Evolutionary conservation across 2,329 filamentous ascomycete genomes (phyloP).

Genomic region (Botrytis paeoniae): DNA sequence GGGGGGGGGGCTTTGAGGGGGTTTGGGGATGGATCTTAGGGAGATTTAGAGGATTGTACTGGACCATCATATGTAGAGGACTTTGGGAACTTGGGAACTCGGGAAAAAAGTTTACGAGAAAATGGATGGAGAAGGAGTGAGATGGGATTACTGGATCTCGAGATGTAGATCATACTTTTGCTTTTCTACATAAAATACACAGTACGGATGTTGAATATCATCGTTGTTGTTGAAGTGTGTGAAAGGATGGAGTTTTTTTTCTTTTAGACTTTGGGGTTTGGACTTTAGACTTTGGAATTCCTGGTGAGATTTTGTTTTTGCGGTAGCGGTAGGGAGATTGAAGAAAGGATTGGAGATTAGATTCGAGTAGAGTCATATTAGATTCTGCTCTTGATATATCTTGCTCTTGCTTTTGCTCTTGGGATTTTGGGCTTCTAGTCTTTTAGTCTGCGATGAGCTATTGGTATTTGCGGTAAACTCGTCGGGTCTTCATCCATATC

Average conservation of each 20-base stretch:
- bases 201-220: too few relatives aligned
- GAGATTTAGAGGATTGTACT: too few relatives aligned
- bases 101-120: constrained; percentile 39
- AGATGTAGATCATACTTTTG: constrained; percentile 23
- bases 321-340: neutral
- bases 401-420: too few relatives aligned
- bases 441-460: too few relatives aligned
- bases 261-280: too few relatives aligned
- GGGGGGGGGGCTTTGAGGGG: too few relatives aligned
- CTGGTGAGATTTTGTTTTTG: neutral
- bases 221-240: neutral
- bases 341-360: fast-evolving
- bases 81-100: neutral
- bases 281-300: too few relatives aligned
- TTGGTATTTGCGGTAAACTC: too few relatives aligned
- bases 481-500: neutral
- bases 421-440: too few relatives aligned
- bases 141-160: constrained; percentile 45
- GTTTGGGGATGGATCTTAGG: neutral
- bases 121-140: constrained; percentile 42
- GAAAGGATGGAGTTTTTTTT: too few relatives aligned
- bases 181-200: neutral
- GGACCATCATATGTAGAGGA: neutral
- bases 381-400: too few relatives aligned
- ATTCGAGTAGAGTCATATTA: neutral